A percentile compares a stretch with the other conserved stretches of the same genome.
Evolutionary conservation across 1,284 basidiomycete species (phyloP).

Genomic region (Moniliella sp.): DNA sequence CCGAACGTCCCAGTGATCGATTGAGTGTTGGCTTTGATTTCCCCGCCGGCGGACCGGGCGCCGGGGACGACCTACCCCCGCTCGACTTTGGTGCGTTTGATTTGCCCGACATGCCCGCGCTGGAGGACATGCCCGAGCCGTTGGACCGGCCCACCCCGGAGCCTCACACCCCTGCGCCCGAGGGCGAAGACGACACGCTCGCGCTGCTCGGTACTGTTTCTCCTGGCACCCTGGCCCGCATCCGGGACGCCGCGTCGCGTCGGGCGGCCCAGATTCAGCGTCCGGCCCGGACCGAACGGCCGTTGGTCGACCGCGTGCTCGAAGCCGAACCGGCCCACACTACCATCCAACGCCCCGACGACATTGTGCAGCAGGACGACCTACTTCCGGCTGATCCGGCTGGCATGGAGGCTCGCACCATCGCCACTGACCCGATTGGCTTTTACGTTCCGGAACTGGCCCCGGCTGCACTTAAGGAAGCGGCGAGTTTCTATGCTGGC

Average conservation of each 20-base stretch:
- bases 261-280: neutral
- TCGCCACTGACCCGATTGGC: constrained; percentile 58
- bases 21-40: no score
- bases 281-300: neutral
- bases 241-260: constrained; percentile 25
- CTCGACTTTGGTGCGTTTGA: no score
- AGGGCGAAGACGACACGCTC: neutral
- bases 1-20: no score
- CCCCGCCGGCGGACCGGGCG: no score
- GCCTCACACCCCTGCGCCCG: neutral
- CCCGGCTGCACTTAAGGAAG: constrained; percentile 42
- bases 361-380: no score
- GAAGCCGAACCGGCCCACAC: neutral
- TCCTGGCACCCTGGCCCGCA: constrained; percentile 39
- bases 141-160: no score
- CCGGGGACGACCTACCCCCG: no score
- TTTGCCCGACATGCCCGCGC: no score
- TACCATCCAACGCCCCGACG: neutral
- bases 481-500: constrained; percentile 44
- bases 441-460: constrained; percentile 50
- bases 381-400: neutral
- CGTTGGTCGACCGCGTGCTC: neutral
- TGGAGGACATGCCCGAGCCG: no score
- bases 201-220: constrained; percentile 36
- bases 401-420: constrained; percentile 56